These are phyloP conservation scores for Yamadazyma takamatsuzukensis DNA, from an alignment of 805 yeast genomes.

Conservation along the genomic window DNA sequence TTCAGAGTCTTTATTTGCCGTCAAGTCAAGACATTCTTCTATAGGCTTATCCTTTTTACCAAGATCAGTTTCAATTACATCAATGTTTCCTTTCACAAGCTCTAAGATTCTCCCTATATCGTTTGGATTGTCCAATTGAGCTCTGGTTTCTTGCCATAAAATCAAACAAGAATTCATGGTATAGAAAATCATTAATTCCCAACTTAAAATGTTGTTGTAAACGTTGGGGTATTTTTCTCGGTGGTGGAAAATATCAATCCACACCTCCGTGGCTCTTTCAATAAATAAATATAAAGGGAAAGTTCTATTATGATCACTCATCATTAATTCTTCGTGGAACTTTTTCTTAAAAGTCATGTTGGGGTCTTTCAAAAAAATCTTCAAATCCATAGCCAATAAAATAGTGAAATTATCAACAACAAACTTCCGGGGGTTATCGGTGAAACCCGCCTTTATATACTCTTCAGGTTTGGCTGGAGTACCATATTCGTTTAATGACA, in stretches of 20 bases:
- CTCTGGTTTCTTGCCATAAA: slow-evolving; percentile 64
- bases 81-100: slow-evolving; percentile 35
- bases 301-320: slow-evolving; percentile 47
- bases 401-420: slow-evolving; percentile 45
- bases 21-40: slow-evolving; percentile 44
- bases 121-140: slow-evolving; percentile 36
- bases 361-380: slow-evolving; percentile 51
- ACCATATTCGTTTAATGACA: slow-evolving; percentile 40
- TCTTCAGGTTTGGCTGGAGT: slow-evolving; percentile 41
- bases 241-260: slow-evolving; percentile 32
- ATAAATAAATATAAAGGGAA: slow-evolving; percentile 49
- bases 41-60: slow-evolving; percentile 19
- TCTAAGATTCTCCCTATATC: slow-evolving; percentile 52
- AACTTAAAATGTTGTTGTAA: slow-evolving; percentile 39
- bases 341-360: slow-evolving; percentile 59
- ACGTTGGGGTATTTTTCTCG: slow-evolving; percentile 32
- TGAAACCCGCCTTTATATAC: slow-evolving; percentile 44
- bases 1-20: slow-evolving; percentile 40
- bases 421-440: slow-evolving; percentile 40
- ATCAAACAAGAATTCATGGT: slow-evolving; percentile 56
- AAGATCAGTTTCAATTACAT: slow-evolving; percentile 22
- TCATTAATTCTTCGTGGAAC: slow-evolving; percentile 61
- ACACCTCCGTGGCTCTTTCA: slow-evolving; percentile 29
- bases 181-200: slow-evolving; percentile 53
- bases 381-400: slow-evolving; percentile 51